Evolutionary conservation across 192 early-diverging fungal species (phyloP), one percentile per base, ranked within the genome.

Genomic region (Pecoramyces ruminantium): DNA sequence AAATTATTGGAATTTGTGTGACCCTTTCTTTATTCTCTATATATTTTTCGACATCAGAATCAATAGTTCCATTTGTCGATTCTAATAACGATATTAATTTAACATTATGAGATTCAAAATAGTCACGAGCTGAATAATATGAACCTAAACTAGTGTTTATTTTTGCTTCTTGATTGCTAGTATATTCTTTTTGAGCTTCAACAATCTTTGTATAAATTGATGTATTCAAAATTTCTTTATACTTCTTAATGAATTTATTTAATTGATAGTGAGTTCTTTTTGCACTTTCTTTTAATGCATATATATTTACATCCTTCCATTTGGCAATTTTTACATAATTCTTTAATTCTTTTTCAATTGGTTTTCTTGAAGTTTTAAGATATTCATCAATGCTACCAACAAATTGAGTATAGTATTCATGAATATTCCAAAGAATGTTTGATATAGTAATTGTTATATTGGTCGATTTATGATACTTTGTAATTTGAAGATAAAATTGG

Each of bases 241-340:
- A 97, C 81, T 94, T 93, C 29, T 92, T 92, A 77, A 99, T 87
- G 81, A 95, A 96, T 86, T 97, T 98, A 84, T 93, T 86, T 78
- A 99, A 84, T 38, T 96, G 96, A 79, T 92, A 86, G 85, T 99
- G 98, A 13, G 96, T 95, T 86, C 94, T 92, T 51, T 92, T 92
- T 0, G 98, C 95, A 86, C 93, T 94, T 80, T 94, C 93, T 29
- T 92, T 89, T 38, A 99, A 84, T 0, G 98, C 96, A 81, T 92
- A 93, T 14, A 96, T 93, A 81, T 97, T 99, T 25, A 96, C 92
- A 83, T 99, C 98, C 85, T 96, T 97, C 96, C 96, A 99, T 77
- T 89, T 93, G 9, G 97, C 96, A 82, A 99, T 95, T 87, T 95
- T 93, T 38, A 99, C 96, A 82, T 95, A 96, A 80, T 96, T 94